phyloP scores from a whole-genome alignment of 2,329 filamentous ascomycete species.

The Fusarium palustre region DNA sequence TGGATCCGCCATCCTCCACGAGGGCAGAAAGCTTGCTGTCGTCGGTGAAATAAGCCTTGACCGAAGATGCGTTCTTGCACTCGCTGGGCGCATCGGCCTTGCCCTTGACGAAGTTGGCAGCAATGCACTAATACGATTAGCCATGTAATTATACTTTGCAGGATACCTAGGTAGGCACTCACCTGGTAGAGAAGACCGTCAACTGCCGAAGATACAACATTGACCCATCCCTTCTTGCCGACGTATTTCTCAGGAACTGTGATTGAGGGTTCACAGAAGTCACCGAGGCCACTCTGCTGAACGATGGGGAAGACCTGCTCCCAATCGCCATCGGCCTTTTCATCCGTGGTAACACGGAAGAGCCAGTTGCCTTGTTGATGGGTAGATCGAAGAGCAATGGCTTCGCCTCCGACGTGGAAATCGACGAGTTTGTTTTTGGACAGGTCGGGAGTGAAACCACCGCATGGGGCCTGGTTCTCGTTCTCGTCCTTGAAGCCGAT shows the following conservation, averaged over 20 bases:
- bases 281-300: conserved; percentile 65
- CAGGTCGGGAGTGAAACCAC: conserved; percentile 63
- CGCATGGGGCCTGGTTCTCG: conserved; percentile 62
- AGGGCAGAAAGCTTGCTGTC: conserved; percentile 53
- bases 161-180: conserved; percentile 37
- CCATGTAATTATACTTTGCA: neutral
- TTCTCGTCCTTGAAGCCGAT: conserved; percentile 63
- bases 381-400: conserved; percentile 60
- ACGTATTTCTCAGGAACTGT: conserved; percentile 62
- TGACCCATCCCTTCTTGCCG: conserved; percentile 67
- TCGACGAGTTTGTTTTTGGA: conserved; percentile 61
- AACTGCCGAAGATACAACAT: conserved; percentile 62
- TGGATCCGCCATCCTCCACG: conserved; percentile 38
- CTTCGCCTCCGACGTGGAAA: conserved; percentile 69
- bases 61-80: conserved; percentile 54
- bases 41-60: conserved; percentile 49
- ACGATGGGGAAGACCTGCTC: conserved; percentile 66
- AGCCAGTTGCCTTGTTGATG: conserved; percentile 68
- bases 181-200: conserved; percentile 71
- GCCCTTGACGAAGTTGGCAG: conserved; percentile 66
- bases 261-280: conserved; percentile 64
- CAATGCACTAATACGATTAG: conserved; percentile 59
- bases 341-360: conserved; percentile 67
- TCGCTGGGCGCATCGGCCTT: conserved; percentile 47
- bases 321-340: conserved; percentile 62